Conservation (phyloP, 441 rosid species). For the Croton setiger region DNA sequence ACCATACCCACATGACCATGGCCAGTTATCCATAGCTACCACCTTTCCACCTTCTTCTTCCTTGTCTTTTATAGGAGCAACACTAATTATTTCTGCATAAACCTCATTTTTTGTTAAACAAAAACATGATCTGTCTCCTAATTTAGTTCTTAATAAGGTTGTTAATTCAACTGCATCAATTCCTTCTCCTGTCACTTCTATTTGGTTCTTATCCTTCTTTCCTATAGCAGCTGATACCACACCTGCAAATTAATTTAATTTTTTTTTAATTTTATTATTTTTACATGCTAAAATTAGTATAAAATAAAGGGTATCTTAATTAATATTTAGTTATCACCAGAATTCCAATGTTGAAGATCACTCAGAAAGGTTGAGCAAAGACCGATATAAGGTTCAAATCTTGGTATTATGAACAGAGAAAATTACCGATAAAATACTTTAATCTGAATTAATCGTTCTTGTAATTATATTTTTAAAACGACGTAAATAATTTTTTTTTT, state of each 20-base stretch:
- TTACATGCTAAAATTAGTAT: not conserved
- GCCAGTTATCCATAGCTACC: not conserved
- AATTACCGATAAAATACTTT: too few species aligned
- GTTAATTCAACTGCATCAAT: slow-evolving; percentile 27
- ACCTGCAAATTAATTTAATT: slow-evolving; percentile 15
- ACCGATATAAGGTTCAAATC: too few species aligned
- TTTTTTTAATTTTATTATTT: not conserved
- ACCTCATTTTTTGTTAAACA: not conserved
- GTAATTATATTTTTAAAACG: too few species aligned
- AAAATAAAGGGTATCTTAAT: too few species aligned
- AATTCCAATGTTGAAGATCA: too few species aligned
- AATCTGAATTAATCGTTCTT: too few species aligned
- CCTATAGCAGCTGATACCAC: slow-evolving; percentile 25
- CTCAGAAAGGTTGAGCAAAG: too few species aligned
- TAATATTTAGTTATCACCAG: too few species aligned
- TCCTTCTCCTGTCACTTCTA: slow-evolving; percentile 23
- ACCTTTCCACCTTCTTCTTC: not conserved
- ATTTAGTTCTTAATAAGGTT: slow-evolving; percentile 20
- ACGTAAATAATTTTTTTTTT: too few species aligned
- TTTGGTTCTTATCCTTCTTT: slow-evolving; percentile 20
- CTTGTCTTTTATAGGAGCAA: not conserved
- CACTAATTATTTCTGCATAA: slow-evolving; percentile 3
- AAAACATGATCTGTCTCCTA: not conserved
- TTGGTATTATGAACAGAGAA: too few species aligned
- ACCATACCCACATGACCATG: not conserved